These are phyloP conservation scores for Lyophyllum atratum DNA, from an alignment of 768 basidiomycete genomes.

Conservation along the genomic window DNA sequence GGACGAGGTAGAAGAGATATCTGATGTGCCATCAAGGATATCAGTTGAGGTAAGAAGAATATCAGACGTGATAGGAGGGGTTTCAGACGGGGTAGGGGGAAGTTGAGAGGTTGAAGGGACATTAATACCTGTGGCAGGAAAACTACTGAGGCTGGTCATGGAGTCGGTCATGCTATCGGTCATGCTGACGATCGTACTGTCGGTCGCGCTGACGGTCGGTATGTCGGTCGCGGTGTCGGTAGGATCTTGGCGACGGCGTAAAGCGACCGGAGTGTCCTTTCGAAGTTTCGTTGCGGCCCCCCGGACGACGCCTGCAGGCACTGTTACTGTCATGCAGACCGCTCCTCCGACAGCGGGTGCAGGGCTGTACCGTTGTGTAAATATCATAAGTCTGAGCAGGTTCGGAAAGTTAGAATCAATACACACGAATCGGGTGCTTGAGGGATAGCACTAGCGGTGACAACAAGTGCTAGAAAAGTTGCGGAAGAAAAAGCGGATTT, in stretches of 20 bases:
- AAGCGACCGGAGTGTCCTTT: not conserved
- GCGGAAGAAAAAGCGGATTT: not conserved
- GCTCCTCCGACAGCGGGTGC: too few relatives aligned
- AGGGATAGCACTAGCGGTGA: not conserved
- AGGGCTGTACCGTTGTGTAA: too few relatives aligned
- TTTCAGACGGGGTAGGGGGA: not conserved
- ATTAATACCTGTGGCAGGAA: not conserved
- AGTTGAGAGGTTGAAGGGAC: too few relatives aligned
- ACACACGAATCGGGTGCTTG: not conserved
- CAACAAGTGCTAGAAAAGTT: not conserved
- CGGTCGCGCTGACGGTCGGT: too few relatives aligned
- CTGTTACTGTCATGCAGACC: not conserved
- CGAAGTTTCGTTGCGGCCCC: not conserved
- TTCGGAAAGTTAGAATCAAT: not conserved
- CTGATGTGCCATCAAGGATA: not conserved
- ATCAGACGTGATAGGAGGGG: not conserved
- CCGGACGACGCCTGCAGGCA: not conserved
- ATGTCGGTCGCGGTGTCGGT: not conserved
- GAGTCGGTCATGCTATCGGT: too few relatives aligned
- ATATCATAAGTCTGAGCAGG: not conserved
- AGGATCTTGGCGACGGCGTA: not conserved
- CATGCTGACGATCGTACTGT: too few relatives aligned
- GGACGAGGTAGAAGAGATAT: not conserved
- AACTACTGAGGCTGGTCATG: too few relatives aligned
- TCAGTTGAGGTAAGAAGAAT: not conserved